Base-by-base conservation (phyloP, 208 protist species). In the Leishmania braziliensis region DNA sequence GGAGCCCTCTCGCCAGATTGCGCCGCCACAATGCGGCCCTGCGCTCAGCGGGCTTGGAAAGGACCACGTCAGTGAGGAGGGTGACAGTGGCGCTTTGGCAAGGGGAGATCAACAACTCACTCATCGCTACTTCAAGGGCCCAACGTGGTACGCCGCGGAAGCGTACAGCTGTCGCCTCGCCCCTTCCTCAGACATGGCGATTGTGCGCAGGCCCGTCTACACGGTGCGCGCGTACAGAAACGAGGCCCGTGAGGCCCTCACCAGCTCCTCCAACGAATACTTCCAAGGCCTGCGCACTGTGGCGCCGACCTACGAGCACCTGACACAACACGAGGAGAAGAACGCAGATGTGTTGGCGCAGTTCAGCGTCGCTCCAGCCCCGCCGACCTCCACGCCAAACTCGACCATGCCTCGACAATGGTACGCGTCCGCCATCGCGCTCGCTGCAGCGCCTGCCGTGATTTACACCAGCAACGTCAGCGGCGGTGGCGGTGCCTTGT, bases 281-380 rank as follows among this genome's bases (percentile, higher is more conserved):
- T 98, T 98, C 75, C 88, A 90, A 51, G 93, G 92, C 16, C 84
- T 96, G 43, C 88, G 88, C 66, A 87, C 95, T 12, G 78, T 96
- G 12, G 89, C 95, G 6, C 93, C 93, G 23, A 95, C 95, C 20
- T 98, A 93, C 80, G 89, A 92, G 72, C 92, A 98, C 82, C 84
- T 98, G 33, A 85, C 92, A 39, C 84, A 81, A 58, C 87, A 89
- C 46, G 87, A 86, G 43, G 51, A 76, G 9, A 84, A 83, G 26
- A 77, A 87, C 29, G 80, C 89, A 16, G 95, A 98, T 79, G 75
- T 96, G 6, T 83, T 97, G 51, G 82, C 87, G 72, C 73, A 85
- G 16, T 97, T 97, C 83, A 90, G 91, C 53, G 75, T 85, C 29
- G 23, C 51, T 33, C 50, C 46, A 43, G 53, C 60, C 16, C 2